A percentile compares a stretch with the other conserved stretches of the same genome.
phyloP scores from a whole-genome alignment of 2,329 filamentous ascomycete genomes.

The Monilinia aucupariae region DNA sequence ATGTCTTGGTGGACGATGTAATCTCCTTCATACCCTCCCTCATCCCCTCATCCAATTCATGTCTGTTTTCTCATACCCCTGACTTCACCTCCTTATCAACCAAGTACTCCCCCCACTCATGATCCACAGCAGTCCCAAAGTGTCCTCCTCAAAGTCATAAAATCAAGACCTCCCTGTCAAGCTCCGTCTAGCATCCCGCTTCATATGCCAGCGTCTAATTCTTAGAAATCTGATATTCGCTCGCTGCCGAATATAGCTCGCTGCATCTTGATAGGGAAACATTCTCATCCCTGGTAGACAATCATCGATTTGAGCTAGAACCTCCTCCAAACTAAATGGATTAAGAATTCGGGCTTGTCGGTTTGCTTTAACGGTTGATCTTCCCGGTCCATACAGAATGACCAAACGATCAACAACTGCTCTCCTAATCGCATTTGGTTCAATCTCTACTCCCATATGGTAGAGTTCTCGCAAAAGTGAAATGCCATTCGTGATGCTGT shows the following conservation, averaged over 20 bases:
- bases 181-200: neutral
- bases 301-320: constrained; percentile 23
- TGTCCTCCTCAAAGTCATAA: neutral
- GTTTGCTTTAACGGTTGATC: constrained; percentile 25
- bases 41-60: no score
- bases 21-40: no score
- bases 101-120: neutral
- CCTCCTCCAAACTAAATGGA: constrained; percentile 19
- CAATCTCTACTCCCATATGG: constrained; percentile 23
- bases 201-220: neutral
- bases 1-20: no score
- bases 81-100: neutral
- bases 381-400: constrained; percentile 27
- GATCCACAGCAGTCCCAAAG: neutral
- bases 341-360: constrained; percentile 16
- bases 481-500: constrained; percentile 28
- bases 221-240: constrained; percentile 1
- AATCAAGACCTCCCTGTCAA: constrained; percentile 1
- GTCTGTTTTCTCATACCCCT: no score
- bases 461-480: constrained; percentile 27
- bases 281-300: constrained; percentile 23
- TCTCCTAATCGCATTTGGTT: constrained; percentile 18
- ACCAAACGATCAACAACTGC: constrained; percentile 30
- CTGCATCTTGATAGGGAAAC: constrained; percentile 3
- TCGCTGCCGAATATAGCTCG: constrained; percentile 3